A percentile compares a stretch with the other conserved stretches of the same genome.
phyloP scores from a whole-genome alignment of 208 protist genomes.

The Crithidia mellificae region DNA sequence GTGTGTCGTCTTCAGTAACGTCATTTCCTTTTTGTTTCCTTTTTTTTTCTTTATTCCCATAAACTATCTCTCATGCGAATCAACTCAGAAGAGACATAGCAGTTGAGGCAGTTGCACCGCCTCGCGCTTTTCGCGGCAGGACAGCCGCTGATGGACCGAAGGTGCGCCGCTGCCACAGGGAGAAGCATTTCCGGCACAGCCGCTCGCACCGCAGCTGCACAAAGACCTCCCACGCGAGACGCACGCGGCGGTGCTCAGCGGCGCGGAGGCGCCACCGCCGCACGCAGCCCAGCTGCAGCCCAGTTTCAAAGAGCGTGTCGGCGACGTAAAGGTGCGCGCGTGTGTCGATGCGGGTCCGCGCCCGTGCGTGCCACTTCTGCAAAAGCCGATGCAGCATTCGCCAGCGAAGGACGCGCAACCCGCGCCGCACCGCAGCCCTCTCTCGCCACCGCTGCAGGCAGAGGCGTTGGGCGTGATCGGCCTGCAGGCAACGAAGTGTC shows the following conservation, averaged over 20 bases:
- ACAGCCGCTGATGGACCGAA: constrained; percentile 25
- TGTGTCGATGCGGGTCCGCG: constrained; percentile 7
- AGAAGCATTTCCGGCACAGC: constrained; percentile 38
- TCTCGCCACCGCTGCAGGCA: constrained; percentile 39
- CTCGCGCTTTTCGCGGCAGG: background rate
- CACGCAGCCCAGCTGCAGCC: constrained; percentile 60
- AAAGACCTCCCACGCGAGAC: constrained; percentile 46
- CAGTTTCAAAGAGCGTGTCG: constrained; percentile 67
- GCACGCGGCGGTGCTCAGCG: constrained; percentile 32
- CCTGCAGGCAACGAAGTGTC: constrained; percentile 2
- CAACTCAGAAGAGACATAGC: constrained; percentile 2
- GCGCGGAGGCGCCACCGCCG: constrained; percentile 57
- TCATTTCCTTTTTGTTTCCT: constrained; percentile 6
- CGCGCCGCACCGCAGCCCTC: constrained; percentile 9
- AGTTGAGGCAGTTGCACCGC: background rate
- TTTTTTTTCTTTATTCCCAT: too few relatives aligned
- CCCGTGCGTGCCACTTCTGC: constrained; percentile 22
- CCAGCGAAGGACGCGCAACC: background rate
- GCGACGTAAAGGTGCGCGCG: constrained; percentile 49
- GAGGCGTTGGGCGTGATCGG: constrained; percentile 7
- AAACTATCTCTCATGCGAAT: too few relatives aligned
- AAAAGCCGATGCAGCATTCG: constrained; percentile 13
- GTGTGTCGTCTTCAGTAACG: background rate
- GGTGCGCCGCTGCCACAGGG: constrained; percentile 38
- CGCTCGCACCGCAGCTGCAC: constrained; percentile 54